Percentiles rank a stretch among this genome's conserved stretches.
Evolutionary conservation across 164 flowering plant genomes (phyloP).

Genomic region (Warburgia ugandensis): DNA sequence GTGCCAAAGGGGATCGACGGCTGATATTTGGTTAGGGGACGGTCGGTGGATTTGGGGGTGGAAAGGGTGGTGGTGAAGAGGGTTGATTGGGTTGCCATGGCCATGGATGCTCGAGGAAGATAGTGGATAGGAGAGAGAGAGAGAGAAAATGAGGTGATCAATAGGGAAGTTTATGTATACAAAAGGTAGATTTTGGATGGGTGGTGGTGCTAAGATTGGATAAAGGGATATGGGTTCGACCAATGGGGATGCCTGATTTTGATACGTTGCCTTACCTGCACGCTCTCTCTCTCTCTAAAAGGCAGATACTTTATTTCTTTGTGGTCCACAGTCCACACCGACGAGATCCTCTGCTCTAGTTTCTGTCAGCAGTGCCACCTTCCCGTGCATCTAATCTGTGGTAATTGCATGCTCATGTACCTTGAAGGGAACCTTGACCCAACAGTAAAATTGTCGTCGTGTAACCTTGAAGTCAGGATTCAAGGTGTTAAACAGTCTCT

Average conservation of each 20-base stretch:
- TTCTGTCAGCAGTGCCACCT: too few relatives aligned
- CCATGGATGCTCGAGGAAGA: constrained; percentile 25
- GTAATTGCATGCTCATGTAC: not conserved
- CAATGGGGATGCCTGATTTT: constrained; percentile 48
- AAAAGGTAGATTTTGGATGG: constrained; percentile 25
- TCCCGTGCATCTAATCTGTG: not conserved
- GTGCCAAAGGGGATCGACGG: constrained; percentile 26
- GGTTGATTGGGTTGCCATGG: constrained; percentile 78
- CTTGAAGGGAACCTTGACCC: not conserved
- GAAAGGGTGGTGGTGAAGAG: constrained; percentile 58
- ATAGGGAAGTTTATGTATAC: too few relatives aligned
- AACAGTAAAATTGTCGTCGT: not conserved
- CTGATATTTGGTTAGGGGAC: constrained; percentile 37
- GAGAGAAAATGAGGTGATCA: constrained; percentile 5
- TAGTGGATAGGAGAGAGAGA: not conserved
- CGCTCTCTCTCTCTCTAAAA: not conserved
- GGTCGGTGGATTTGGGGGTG: constrained; percentile 30
- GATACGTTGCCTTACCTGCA: constrained; percentile 28
- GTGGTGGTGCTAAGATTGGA: constrained; percentile 34
- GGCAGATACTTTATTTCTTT: constrained; percentile 1
- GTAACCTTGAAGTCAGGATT: constrained; percentile 73
- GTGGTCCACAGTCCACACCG: too few relatives aligned
- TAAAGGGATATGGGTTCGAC: constrained; percentile 50
- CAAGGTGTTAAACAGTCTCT: too few relatives aligned
- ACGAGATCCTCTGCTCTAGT: too few relatives aligned